Evolutionary conservation across 2,329 filamentous ascomycete genomes (phyloP).

Genomic region (Colletotrichum noveboracense): DNA sequence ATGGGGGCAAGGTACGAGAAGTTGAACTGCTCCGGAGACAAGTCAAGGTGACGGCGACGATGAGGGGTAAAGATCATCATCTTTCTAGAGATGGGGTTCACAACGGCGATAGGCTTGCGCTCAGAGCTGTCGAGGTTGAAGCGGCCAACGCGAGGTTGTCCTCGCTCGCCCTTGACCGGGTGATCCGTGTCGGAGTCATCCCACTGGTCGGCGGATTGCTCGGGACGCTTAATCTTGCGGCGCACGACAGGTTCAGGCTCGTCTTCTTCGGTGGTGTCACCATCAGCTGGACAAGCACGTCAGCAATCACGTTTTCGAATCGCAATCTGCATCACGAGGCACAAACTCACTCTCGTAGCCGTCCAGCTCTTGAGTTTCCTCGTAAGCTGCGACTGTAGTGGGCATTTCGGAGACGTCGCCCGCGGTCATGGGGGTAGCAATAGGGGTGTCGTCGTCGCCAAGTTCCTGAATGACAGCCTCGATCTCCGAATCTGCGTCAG

Average conservation of each 20-base stretch:
- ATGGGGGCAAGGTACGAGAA: slow-evolving; percentile 44
- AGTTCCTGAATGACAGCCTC: slow-evolving; percentile 42
- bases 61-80: slow-evolving; percentile 69
- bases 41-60: slow-evolving; percentile 51
- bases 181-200: slow-evolving; percentile 56
- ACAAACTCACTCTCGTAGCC: slow-evolving; percentile 64
- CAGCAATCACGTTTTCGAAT: slow-evolving; percentile 9
- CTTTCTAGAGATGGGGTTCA: slow-evolving; percentile 62
- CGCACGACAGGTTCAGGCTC: slow-evolving; percentile 53
- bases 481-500: slow-evolving; percentile 44
- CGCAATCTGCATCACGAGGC: neutral
- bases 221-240: slow-evolving; percentile 51
- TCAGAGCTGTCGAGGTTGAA: slow-evolving; percentile 60
- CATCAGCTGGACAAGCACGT: slow-evolving; percentile 51
- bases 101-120: slow-evolving; percentile 63
- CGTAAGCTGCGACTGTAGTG: slow-evolving; percentile 33
- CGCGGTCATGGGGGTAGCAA: slow-evolving; percentile 42
- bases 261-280: slow-evolving; percentile 68
- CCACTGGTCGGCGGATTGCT: slow-evolving; percentile 31
- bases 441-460: slow-evolving; percentile 46
- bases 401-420: slow-evolving; percentile 27
- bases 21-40: slow-evolving; percentile 62
- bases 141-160: slow-evolving; percentile 58
- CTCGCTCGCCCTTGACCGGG: slow-evolving; percentile 51
- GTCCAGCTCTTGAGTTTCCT: slow-evolving; percentile 52